phyloP scores from a whole-genome alignment of 305 asterid genomes.

The Fraxinus ornus region DNA sequence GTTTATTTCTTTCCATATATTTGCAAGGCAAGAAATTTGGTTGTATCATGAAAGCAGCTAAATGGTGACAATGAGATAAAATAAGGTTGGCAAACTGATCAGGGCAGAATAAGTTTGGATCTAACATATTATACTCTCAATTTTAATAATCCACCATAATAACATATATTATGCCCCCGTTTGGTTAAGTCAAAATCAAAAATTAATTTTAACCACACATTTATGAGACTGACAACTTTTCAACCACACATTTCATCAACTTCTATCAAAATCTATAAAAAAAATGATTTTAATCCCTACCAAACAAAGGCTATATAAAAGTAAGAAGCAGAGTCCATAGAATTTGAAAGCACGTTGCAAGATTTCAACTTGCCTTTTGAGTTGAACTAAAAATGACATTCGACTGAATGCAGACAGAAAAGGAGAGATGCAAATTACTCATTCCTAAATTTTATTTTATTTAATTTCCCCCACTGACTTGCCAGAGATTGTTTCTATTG shows the following conservation, averaged over 20 bases:
- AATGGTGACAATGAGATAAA: background rate
- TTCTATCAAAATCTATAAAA: no score
- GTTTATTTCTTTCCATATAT: background rate
- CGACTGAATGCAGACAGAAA: background rate
- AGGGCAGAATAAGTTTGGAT: background rate
- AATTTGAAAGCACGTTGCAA: background rate
- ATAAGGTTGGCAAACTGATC: background rate
- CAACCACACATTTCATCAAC: no score
- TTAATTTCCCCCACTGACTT: background rate
- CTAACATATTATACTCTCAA: background rate
- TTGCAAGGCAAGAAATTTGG: background rate
- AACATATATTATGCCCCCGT: background rate
- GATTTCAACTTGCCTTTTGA: background rate
- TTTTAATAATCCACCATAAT: background rate
- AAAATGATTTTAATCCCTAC: no score
- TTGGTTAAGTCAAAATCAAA: no score
- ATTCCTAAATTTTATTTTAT: background rate
- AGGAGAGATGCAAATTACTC: background rate
- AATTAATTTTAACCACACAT: no score
- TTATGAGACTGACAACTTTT: no score
- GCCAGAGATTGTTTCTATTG: background rate
- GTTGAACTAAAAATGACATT: background rate
- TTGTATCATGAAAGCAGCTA: background rate
- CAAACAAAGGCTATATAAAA: no score
- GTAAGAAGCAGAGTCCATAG: background rate